Conservation (phyloP, 805 yeast species). For the Blastobotrys attinorum region DNA sequence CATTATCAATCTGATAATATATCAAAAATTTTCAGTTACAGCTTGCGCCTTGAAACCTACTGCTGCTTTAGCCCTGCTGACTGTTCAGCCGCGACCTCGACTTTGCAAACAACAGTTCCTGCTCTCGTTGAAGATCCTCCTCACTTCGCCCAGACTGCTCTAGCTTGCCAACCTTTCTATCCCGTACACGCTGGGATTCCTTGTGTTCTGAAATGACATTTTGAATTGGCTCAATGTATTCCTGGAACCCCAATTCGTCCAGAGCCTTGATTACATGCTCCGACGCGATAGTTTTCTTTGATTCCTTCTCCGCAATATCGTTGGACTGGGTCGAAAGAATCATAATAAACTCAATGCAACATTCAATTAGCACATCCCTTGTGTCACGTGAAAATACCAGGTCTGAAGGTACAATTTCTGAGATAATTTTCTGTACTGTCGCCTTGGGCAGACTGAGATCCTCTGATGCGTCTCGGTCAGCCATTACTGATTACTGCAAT, state of each 20-base stretch:
- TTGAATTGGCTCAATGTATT: slow-evolving; percentile 74
- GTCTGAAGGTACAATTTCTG: slow-evolving; percentile 86
- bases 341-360: slow-evolving; percentile 94
- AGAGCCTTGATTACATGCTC: slow-evolving; percentile 92
- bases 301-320: slow-evolving; percentile 92
- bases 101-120: slow-evolving; percentile 73
- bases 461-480: slow-evolving; percentile 22
- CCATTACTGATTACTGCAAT: slow-evolving; percentile 4
- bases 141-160: slow-evolving; percentile 88
- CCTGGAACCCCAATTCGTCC: slow-evolving; percentile 76
- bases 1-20: no score
- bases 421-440: slow-evolving; percentile 89
- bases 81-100: slow-evolving; percentile 21
- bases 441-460: slow-evolving; percentile 37
- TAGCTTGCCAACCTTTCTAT: slow-evolving; percentile 84
- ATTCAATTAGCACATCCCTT: slow-evolving; percentile 88
- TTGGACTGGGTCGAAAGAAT: slow-evolving; percentile 87
- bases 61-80: slow-evolving; percentile 7
- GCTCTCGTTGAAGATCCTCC: slow-evolving; percentile 86
- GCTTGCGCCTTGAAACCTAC: no score
- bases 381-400: slow-evolving; percentile 87
- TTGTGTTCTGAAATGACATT: slow-evolving; percentile 79
- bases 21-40: no score
- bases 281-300: slow-evolving; percentile 92
- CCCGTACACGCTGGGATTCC: slow-evolving; percentile 76